Evolutionary conservation across 306 rosid species (phyloP).

Genomic region (barrel medic (Medicago truncatula)): MtrunA17r5.0-ANR NC_053044.1:53882001-53882500

Average conservation of each 20-base stretch:
- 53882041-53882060: slow-evolving; percentile 74
- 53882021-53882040: slow-evolving; percentile 70
- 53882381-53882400: slow-evolving; percentile 7
- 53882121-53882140: not conserved
- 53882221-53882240: not conserved
- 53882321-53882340: too few relatives aligned
- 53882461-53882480: too few relatives aligned
- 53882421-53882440: not conserved
- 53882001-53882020: slow-evolving; percentile 49
- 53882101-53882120: too few relatives aligned
- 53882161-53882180: slow-evolving; percentile 37
- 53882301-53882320: slow-evolving; percentile 12
- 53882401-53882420: not conserved
- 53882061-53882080: slow-evolving; percentile 43
- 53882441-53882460: not conserved
- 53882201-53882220: too few relatives aligned
- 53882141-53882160: not conserved
- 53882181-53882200: not conserved
- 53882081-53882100: too few relatives aligned
- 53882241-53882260: not conserved
- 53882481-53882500: too few relatives aligned
- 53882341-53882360: slow-evolving; percentile 40
- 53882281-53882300: slow-evolving; percentile 22
- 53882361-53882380: slow-evolving; percentile 24
- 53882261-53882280: slow-evolving; percentile 15